Conservation (phyloP, 164 flowering plant species). For the Echeveria elegans region DNA sequence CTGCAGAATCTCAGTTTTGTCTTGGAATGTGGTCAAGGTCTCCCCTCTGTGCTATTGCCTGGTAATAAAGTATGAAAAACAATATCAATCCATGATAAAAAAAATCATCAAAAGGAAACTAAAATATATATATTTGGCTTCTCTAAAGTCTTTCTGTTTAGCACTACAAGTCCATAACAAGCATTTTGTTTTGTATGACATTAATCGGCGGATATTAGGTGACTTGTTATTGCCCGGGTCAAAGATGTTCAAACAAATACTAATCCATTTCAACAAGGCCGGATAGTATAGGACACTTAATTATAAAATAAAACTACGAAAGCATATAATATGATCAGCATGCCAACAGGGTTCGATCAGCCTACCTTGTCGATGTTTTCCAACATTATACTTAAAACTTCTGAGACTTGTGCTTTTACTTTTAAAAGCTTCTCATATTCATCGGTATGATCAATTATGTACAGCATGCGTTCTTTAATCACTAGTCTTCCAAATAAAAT, state of each 20-base stretch:
- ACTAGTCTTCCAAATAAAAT: slow-evolving; percentile 40
- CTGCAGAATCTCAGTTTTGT: slow-evolving; percentile 67
- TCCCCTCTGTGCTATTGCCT: slow-evolving; percentile 81
- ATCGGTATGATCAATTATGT: slow-evolving; percentile 76
- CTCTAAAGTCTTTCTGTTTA: background rate
- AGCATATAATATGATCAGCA: background rate
- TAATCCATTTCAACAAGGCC: background rate
- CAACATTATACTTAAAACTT: slow-evolving; percentile 77
- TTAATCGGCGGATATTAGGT: background rate
- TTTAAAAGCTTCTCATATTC: slow-evolving; percentile 79
- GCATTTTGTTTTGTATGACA: too few species aligned
- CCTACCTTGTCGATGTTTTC: slow-evolving; percentile 87
- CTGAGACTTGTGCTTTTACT: slow-evolving; percentile 90
- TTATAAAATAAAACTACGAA: too few species aligned
- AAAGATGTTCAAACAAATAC: background rate
- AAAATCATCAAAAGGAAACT: background rate
- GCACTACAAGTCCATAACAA: too few species aligned
- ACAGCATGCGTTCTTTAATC: slow-evolving; percentile 88
- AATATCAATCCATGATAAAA: background rate
- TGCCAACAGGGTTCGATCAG: background rate
- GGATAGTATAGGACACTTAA: background rate
- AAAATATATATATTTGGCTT: background rate
- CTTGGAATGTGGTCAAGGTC: slow-evolving; percentile 44
- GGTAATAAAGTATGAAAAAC: slow-evolving; percentile 13
- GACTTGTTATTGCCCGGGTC: background rate